Base-by-base conservation (phyloP, 2,329 filamentous ascomycete genomes). In the Aspergillus transmontanensis region DNA sequence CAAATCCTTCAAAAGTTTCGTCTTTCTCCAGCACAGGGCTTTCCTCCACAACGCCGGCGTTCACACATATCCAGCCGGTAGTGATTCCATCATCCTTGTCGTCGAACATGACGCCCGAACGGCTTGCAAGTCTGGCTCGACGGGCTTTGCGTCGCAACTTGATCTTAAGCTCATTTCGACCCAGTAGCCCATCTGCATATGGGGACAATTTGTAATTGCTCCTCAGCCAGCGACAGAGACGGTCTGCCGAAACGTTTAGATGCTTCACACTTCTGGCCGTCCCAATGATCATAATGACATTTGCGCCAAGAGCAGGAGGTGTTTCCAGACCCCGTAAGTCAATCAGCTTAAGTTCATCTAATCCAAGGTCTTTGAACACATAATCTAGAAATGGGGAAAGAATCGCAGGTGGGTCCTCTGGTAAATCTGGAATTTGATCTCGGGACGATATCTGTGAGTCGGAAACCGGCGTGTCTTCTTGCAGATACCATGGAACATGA, bases 41-140 rank as follows among this genome's bases (percentile, higher is more conserved):
- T 26, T 86, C 85, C 50, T 90, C 86, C 1, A 93, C 84, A 19
- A 86, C 86, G 5, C 92, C 92, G 11, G 95, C 86, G 74, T 97
- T 96, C 64, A 98, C 91, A 78, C 95, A 99, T 23, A 99, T 90
- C 95, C 95, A 99, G 11, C 93, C 94, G 0, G 94, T 97, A 14
- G 90, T 89, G 58, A 97, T 91, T 2, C 94, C 94, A 73, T 97
- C 92, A 70, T 97, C 94, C 12, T 87, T 86, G 6, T 87, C 82
- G 45, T 79, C 76, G 9, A 78, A 68, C 54, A 82, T 80, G 54
- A 86, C 84, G n/a, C 88, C 87, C 0, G 87, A 86, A 63, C 86
- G 90, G 16, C 91, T 93, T 69, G 96, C 81, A 64, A 97, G 82
- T 76, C 92, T 93, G 36, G 93, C 91, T 70, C 90, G 89, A 75